Conservation (phyloP, 306 rosid genomes). For the Vicia faba region DNA sequence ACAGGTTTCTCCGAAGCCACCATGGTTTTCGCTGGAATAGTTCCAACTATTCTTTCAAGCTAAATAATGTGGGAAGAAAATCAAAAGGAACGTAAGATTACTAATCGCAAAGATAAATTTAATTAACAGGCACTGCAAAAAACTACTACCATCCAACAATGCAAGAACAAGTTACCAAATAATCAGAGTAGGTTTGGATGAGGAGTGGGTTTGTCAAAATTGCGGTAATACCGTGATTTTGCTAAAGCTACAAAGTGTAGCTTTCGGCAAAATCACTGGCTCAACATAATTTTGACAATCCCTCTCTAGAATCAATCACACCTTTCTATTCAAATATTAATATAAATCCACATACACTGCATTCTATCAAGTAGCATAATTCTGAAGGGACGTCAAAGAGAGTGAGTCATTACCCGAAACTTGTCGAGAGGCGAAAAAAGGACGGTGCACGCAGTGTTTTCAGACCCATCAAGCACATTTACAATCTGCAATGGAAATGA, state of each 20-base stretch:
- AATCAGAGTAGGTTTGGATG: no score
- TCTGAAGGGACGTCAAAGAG: slow-evolving; percentile 31
- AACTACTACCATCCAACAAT: not conserved
- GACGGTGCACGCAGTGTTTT: slow-evolving; percentile 59
- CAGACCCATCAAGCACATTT: slow-evolving; percentile 75
- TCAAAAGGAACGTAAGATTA: slow-evolving; percentile 12
- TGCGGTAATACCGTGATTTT: no score
- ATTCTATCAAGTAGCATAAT: slow-evolving; percentile 16
- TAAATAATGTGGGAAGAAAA: slow-evolving; percentile 4
- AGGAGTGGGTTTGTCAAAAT: no score
- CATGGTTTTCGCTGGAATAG: slow-evolving; percentile 44
- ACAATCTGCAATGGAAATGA: slow-evolving; percentile 59
- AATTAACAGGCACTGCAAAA: slow-evolving; percentile 20
- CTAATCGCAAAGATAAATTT: not conserved
- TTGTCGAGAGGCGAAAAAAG: slow-evolving; percentile 80
- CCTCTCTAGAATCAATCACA: not conserved
- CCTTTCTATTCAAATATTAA: not conserved
- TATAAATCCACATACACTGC: not conserved
- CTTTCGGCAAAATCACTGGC: no score
- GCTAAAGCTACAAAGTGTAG: no score
- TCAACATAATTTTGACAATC: not conserved
- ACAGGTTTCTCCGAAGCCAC: slow-evolving; percentile 46
- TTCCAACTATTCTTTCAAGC: slow-evolving; percentile 56
- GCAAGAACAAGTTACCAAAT: no score
- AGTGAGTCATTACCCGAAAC: slow-evolving; percentile 54